Conservation (phyloP, 2,329 filamentous ascomycete species). For the Verticillium longisporum region DNA sequence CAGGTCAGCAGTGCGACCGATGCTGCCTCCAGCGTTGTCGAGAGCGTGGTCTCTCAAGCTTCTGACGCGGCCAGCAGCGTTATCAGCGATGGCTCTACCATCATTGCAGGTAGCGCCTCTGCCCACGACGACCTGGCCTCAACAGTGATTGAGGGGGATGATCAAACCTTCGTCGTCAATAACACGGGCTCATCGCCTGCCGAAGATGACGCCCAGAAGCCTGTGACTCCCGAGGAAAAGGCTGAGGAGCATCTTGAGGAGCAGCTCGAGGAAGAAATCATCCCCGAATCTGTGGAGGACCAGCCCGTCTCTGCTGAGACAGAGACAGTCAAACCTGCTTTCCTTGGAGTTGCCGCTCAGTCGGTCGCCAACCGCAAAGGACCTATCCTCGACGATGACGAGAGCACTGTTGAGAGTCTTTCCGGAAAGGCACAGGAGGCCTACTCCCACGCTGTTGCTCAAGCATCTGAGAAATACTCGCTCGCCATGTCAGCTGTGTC, state of each 20-base stretch:
- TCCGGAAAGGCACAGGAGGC: constrained; percentile 43
- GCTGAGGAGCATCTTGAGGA: constrained; percentile 1
- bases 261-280: constrained; percentile 17
- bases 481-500: constrained; percentile 63
- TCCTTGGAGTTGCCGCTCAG: constrained; percentile 45
- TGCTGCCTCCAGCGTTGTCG: neutral
- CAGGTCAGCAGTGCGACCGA: constrained; percentile 5
- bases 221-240: constrained; percentile 4
- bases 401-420: constrained; percentile 21
- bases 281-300: constrained; percentile 15
- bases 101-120: neutral
- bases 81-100: constrained; percentile 13
- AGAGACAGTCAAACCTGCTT: constrained; percentile 34
- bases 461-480: constrained; percentile 61
- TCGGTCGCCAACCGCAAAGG: constrained; percentile 35
- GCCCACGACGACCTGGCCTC: constrained; percentile 7
- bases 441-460: constrained; percentile 58
- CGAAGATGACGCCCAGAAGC: constrained; percentile 6
- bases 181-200: constrained; percentile 14
- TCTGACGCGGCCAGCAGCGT: constrained; percentile 15
- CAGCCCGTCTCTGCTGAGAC: constrained; percentile 20
- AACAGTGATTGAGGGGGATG: constrained; percentile 8
- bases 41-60: constrained; percentile 7
- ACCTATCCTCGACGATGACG: constrained; percentile 36
- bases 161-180: constrained; percentile 10